Evolutionary conservation across 495 filamentous ascomycete genomes (phyloP).

Genomic region (Penicillium lagena): DNA sequence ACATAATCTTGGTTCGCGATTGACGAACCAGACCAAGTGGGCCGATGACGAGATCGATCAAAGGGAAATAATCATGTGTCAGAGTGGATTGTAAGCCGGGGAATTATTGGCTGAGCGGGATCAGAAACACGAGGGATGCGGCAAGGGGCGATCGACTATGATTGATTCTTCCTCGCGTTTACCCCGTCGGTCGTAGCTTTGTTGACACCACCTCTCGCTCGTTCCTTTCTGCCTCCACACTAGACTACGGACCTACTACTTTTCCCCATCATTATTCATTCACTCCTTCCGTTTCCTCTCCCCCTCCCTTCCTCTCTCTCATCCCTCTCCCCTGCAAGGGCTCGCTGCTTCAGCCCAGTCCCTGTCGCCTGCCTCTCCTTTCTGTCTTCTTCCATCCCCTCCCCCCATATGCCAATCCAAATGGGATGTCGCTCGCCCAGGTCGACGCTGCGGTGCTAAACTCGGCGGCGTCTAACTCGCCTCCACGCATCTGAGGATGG

Average conservation of each 20-base stretch:
- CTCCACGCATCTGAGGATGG: conserved; percentile 34
- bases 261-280: conserved; percentile 12
- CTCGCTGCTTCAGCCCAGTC: no score
- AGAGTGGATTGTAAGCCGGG: no score
- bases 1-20: no score
- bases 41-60: no score
- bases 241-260: no score
- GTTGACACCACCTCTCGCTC: conserved; percentile 13
- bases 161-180: no score
- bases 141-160: no score
- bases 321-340: not conserved
- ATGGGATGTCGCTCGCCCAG: conserved; percentile 33
- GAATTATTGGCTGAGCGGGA: no score
- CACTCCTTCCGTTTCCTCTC: conserved; percentile 10
- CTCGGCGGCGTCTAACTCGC: conserved; percentile 31
- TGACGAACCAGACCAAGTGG: no score
- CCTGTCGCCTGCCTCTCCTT: not conserved
- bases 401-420: conserved; percentile 23
- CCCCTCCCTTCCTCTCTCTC: conserved; percentile 1
- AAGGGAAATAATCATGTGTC: no score
- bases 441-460: conserved; percentile 31
- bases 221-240: conserved; percentile 3
- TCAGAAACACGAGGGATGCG: no score
- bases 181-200: conserved; percentile 12
- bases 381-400: not conserved